These are phyloP conservation scores for Melampsora larici-populina DNA, from an alignment of 1,284 basidiomycete genomes.

Conservation along the genomic window DNA sequence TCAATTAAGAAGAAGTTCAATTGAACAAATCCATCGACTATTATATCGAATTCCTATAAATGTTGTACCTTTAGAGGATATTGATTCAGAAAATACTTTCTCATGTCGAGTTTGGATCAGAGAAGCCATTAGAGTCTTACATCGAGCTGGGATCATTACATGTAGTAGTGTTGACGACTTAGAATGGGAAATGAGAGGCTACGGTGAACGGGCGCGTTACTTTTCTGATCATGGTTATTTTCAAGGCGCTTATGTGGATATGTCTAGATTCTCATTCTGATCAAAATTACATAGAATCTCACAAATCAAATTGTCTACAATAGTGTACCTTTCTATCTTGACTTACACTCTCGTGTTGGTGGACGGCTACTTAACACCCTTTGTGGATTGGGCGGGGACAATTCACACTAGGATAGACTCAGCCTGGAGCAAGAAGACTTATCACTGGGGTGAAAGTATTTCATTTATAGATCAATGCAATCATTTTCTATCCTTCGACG, in stretches of 20 bases:
- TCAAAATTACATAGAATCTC: no score
- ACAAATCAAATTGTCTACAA: no score
- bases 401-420: no score
- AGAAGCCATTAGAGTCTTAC: conserved; percentile 23
- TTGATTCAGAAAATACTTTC: conserved; percentile 10
- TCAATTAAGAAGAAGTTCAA: conserved; percentile 10
- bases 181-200: conserved; percentile 26
- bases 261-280: conserved; percentile 8
- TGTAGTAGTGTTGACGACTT: conserved; percentile 23
- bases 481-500: no score
- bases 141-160: conserved; percentile 4
- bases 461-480: no score
- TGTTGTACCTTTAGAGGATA: conserved; percentile 9
- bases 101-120: conserved; percentile 21
- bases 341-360: no score
- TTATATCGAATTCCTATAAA: conserved; percentile 1
- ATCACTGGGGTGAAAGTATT: no score
- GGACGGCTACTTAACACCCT: no score
- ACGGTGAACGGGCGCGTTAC: conserved; percentile 7
- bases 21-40: conserved; percentile 2
- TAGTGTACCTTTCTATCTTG: no score
- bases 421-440: no score
- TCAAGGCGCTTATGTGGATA: conserved; percentile 25
- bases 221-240: conserved; percentile 22
- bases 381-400: no score